Evolutionary conservation across 2,329 filamentous ascomycete genomes (phyloP), one percentile per base, ranked within the genome.

Genomic region (Ramichloridium luteum): DNA sequence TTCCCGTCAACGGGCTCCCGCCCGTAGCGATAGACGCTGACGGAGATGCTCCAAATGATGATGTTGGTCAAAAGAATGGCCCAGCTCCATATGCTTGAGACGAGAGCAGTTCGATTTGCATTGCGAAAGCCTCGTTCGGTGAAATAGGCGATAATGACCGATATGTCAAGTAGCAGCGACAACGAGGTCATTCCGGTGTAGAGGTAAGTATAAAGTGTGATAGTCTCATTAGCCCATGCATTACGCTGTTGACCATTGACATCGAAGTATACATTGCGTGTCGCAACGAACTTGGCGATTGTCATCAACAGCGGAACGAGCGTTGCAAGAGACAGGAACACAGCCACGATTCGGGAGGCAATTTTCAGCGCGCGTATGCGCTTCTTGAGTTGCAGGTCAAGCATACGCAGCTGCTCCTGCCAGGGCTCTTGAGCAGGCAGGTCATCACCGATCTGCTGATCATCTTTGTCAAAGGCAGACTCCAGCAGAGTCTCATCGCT

Each of bases 201-300:
- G 45, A 57, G 52, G 39, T 50, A 59, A 3, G 56, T 60, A 3
- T 58, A 58, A 56, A 57, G 60, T 4, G 43, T 39, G 25, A 54
- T 55, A 16, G 55, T 45, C 32, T 55, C 41, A 5, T 49, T 41
- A 2, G 54, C 49, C 59, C 59, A 62, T 1, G 58, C 52, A 11
- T 52, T 61, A 28, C 59, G 56, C 12, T 32, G 6, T 14, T 30
- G 28, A 16, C 47, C 47, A 15, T 44, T 28, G 5, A 47, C 36
- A 10, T 35, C 39, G 31, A 36, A 42, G 4, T 47, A 51, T 12
- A 43, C 40, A 36, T 54, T 31, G 26, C 45, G 38, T 3, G 58
- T 62, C 5, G 37, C 38, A 13, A 58, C 43, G 43, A 54, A 62
- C 37, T 58, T 61, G 31, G 47, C 32, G 5, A 61, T 40, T 0